These are phyloP conservation scores for Antitrichia curtipendula DNA, from an alignment of 225 moss, liverwort and hornwort species.

Conservation along the genomic window DNA sequence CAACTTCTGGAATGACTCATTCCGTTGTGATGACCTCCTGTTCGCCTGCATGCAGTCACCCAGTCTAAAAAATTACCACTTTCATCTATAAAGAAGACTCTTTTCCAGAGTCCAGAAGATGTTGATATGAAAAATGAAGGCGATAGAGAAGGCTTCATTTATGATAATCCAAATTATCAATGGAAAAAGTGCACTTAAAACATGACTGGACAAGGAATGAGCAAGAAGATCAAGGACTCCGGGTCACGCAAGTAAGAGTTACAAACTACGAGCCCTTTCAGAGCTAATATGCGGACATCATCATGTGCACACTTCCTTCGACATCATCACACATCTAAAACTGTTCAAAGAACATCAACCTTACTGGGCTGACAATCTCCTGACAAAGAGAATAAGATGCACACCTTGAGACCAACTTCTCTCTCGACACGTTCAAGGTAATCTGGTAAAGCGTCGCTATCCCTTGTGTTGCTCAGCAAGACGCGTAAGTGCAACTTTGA, in stretches of 20 bases:
- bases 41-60: slow-evolving; percentile 25
- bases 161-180: not conserved
- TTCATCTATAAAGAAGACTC: not conserved
- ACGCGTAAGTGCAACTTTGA: slow-evolving; percentile 64
- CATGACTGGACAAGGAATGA: not conserved
- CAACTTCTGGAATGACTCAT: slow-evolving; percentile 63
- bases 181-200: not conserved
- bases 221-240: not conserved
- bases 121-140: not conserved
- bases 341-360: not conserved
- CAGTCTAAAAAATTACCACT: not conserved
- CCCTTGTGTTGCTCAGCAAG: slow-evolving; percentile 43
- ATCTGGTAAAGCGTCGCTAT: slow-evolving; percentile 29
- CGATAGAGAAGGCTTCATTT: not conserved
- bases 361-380: not conserved
- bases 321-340: not conserved
- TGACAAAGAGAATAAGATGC: not conserved
- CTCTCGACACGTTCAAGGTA: slow-evolving; percentile 55
- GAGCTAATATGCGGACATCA: not conserved
- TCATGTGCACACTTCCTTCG: not conserved
- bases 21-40: slow-evolving; percentile 52
- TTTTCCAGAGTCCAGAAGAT: not conserved
- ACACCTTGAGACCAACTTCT: slow-evolving; percentile 76
- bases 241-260: not conserved
- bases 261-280: not conserved